These are phyloP conservation scores for Prunus persica DNA, from an alignment of 306 rosid species.

Conservation along the genomic window DNA sequence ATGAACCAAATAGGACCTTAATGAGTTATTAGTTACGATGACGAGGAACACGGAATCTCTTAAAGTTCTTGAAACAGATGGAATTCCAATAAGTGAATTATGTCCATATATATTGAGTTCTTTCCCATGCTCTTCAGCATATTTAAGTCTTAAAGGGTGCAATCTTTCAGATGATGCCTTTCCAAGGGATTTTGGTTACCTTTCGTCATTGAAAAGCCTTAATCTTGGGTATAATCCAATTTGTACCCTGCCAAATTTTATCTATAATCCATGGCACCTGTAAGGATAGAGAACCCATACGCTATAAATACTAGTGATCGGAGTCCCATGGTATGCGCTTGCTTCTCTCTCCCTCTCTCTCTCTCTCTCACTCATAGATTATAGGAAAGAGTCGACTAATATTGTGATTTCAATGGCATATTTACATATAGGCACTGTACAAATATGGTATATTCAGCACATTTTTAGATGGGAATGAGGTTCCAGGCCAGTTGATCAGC, in stretches of 20 bases:
- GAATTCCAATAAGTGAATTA: background rate
- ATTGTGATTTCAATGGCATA: background rate
- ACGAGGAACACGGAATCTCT: background rate
- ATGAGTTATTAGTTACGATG: background rate
- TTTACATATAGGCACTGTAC: background rate
- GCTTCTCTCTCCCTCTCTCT: background rate
- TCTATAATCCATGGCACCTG: background rate
- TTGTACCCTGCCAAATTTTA: background rate
- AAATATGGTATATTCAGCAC: constrained; percentile 2
- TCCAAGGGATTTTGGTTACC: background rate
- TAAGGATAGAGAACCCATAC: background rate
- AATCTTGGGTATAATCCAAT: background rate
- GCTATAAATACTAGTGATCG: background rate
- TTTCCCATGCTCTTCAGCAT: background rate
- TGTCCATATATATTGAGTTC: background rate
- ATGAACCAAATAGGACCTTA: too few species aligned
- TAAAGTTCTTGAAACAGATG: background rate
- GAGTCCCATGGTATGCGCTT: background rate
- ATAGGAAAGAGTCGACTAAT: background rate
- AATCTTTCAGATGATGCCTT: constrained; percentile 1
- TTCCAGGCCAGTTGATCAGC: background rate
- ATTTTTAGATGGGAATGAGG: background rate
- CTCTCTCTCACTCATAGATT: too few species aligned
- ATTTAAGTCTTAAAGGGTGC: background rate
- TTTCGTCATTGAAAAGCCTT: background rate